phyloP scores from a whole-genome alignment of 345 rosid genomes.

The Corymbia maculata region DNA sequence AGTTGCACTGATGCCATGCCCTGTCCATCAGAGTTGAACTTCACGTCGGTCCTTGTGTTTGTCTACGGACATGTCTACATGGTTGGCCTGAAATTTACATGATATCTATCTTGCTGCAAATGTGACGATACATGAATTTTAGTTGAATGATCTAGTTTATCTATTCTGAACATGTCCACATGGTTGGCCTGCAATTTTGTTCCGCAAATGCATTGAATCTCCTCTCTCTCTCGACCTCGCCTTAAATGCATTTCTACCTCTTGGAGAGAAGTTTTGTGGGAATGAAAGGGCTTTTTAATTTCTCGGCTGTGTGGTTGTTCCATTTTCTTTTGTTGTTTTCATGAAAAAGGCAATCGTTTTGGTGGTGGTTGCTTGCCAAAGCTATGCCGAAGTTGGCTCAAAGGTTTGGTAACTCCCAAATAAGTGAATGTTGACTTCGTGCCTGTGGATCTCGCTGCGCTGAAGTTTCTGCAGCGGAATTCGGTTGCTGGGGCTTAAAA shows the following conservation, averaged over 20 bases:
- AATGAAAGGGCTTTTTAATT: background rate
- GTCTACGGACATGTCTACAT: background rate
- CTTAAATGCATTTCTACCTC: background rate
- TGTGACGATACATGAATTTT: background rate
- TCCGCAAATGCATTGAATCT: background rate
- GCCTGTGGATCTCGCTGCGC: background rate
- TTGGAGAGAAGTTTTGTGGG: background rate
- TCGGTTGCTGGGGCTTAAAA: background rate
- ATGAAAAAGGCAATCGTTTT: background rate
- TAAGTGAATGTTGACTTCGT: background rate
- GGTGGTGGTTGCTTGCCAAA: background rate
- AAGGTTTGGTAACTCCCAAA: background rate
- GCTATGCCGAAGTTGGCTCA: background rate
- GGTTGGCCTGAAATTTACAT: background rate
- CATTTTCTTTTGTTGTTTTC: background rate
- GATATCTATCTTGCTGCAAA: too few relatives aligned
- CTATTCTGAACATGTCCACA: background rate
- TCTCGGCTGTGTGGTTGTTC: background rate
- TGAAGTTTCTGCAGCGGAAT: background rate
- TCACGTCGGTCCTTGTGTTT: conserved; percentile 2
- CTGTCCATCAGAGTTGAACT: conserved; percentile 30
- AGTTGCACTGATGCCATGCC: conserved; percentile 25
- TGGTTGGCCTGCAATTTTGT: background rate
- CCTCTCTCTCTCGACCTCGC: background rate
- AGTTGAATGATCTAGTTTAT: background rate